Percentiles rank a stretch among this genome's conserved stretches.
These are phyloP conservation scores for Colletotrichum abscissum DNA, from an alignment of 2,329 filamentous ascomycete genomes.

Conservation along the genomic window DNA sequence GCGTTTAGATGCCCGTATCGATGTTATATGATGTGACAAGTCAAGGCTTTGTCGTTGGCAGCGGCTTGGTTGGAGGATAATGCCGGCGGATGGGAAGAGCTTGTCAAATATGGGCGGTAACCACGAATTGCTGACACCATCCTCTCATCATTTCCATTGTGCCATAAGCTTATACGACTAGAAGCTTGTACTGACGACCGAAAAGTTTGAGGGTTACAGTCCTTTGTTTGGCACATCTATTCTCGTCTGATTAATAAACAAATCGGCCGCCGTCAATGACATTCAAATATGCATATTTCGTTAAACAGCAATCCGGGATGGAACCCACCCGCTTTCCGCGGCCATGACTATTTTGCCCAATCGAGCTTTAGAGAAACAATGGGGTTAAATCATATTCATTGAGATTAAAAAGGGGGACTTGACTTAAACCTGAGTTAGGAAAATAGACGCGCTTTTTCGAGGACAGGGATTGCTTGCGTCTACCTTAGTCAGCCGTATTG, in stretches of 20 bases:
- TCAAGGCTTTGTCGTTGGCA: not conserved
- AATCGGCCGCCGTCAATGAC: no score
- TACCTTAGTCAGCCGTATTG: constrained; percentile 4
- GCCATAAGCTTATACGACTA: no score
- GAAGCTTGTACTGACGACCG: no score
- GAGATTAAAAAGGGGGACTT: not conserved
- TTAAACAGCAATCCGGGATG: no score
- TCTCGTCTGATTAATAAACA: no score
- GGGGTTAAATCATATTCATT: not conserved
- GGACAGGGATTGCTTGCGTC: not conserved
- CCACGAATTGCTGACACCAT: not conserved
- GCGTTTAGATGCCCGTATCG: not conserved
- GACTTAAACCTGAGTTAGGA: not conserved
- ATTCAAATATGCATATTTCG: no score
- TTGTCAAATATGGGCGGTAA: not conserved
- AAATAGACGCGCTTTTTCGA: not conserved
- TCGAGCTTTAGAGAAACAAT: not conserved
- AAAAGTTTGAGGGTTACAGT: no score
- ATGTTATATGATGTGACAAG: not conserved
- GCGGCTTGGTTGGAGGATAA: not conserved
- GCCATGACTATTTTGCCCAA: not conserved
- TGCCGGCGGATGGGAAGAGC: not conserved
- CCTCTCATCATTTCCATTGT: no score
- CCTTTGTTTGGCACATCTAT: no score
- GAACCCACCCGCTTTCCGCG: no score